phyloP scores from a whole-genome alignment of 2,329 filamentous ascomycete genomes.

The Aspergillus spinulosporus region DNA sequence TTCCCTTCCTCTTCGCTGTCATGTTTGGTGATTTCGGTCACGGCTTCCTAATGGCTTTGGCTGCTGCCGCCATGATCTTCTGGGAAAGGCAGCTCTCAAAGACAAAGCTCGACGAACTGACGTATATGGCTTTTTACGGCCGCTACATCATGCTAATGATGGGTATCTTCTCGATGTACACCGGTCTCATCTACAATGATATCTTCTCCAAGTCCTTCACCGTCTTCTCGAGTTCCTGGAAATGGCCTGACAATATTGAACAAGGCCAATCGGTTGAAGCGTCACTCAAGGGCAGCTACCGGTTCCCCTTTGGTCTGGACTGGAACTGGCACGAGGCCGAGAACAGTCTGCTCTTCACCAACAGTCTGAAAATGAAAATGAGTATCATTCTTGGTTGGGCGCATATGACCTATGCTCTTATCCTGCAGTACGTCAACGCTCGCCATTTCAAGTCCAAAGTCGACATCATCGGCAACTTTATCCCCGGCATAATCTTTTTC shows the following conservation, averaged over 20 bases:
- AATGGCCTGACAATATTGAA: constrained; percentile 71
- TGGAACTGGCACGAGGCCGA: constrained; percentile 96
- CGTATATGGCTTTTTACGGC: constrained; percentile 98
- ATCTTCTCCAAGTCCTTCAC: constrained; percentile 92
- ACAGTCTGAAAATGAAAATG: constrained; percentile 99
- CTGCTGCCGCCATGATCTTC: constrained; percentile 90
- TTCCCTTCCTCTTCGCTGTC: constrained; percentile 99
- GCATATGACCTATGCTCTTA: constrained; percentile 93
- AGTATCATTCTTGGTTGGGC: constrained; percentile 96
- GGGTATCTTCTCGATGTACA: constrained; percentile 96
- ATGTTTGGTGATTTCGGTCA: constrained; percentile 99
- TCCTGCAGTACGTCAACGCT: constrained; percentile 89
- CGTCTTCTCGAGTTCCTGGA: constrained; percentile 86
- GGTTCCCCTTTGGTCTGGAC: constrained; percentile 93
- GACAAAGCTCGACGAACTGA: constrained; percentile 95
- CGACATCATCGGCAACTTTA: constrained; percentile 95
- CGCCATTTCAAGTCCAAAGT: constrained; percentile 92
- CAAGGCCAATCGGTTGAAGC: constrained; percentile 66
- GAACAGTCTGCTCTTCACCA: constrained; percentile 91
- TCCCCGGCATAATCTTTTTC: constrained; percentile 99
- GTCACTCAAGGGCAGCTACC: constrained; percentile 69
- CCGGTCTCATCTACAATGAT: constrained; percentile 96
- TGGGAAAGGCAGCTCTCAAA: constrained; percentile 80
- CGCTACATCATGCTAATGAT: constrained; percentile 98
- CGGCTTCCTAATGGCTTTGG: constrained; percentile 80